Percentiles rank a stretch among this genome's conserved stretches.
phyloP scores from a whole-genome alignment of 2,329 filamentous ascomycete genomes.

The Nothophaeocryptopus gaeumannii region DNA sequence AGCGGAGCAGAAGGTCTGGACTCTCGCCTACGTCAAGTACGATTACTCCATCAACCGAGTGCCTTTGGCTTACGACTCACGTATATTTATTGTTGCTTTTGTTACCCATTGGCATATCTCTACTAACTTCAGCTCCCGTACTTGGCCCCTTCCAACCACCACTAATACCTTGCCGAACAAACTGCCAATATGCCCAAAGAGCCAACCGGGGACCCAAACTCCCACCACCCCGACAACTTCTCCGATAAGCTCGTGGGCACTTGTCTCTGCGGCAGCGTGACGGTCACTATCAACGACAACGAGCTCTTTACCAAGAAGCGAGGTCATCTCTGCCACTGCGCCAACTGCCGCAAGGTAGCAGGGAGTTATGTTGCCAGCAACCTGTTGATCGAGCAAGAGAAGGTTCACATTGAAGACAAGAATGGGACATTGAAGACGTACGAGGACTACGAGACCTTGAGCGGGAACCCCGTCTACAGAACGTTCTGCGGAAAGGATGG shows the following conservation, averaged over 20 bases:
- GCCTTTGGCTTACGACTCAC: too few relatives aligned
- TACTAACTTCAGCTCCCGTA: not conserved
- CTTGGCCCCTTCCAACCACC: not conserved
- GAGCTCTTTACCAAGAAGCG: constrained; percentile 47
- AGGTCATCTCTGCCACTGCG: constrained; percentile 52
- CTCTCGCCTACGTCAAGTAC: constrained; percentile 14
- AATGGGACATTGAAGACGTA: constrained; percentile 47
- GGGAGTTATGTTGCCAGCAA: constrained; percentile 44
- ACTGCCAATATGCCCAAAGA: constrained; percentile 30
- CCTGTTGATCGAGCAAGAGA: constrained; percentile 43
- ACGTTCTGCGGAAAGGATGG: constrained; percentile 49
- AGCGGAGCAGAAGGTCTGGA: constrained; percentile 14
- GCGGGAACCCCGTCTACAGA: constrained; percentile 46
- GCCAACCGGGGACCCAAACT: constrained; percentile 42
- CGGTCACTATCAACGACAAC: constrained; percentile 48
- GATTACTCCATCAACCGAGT: too few relatives aligned
- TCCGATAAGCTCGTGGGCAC: constrained; percentile 38
- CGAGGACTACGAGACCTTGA: constrained; percentile 45
- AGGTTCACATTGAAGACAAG: constrained; percentile 46
- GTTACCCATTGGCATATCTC: not conserved
- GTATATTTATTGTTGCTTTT: not conserved
- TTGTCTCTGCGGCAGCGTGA: constrained; percentile 49
- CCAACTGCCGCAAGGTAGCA: constrained; percentile 51
- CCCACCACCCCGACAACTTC: constrained; percentile 36
- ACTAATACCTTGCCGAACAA: not conserved